phyloP scores from a whole-genome alignment of 2,329 filamentous ascomycete species.

The Penicillium crustosum region DNA sequence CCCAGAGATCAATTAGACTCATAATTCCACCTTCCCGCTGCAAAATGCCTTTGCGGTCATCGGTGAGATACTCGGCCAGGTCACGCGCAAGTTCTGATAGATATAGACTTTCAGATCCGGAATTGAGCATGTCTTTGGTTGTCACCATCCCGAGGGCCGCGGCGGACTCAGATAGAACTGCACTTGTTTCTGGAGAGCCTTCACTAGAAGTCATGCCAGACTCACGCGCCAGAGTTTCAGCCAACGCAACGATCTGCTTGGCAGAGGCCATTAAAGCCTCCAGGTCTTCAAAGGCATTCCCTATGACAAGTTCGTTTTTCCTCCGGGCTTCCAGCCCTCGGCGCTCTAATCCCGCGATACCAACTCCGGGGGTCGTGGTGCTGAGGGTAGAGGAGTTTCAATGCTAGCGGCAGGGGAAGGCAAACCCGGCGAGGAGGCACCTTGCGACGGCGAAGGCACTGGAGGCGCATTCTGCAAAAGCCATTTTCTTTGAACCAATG shows the following conservation, averaged over 20 bases:
- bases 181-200: conserved; percentile 68
- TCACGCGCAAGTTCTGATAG: conserved; percentile 82
- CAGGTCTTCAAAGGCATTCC: conserved; percentile 90
- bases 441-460: conserved; percentile 63
- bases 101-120: conserved; percentile 81
- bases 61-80: conserved; percentile 83
- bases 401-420: conserved; percentile 24
- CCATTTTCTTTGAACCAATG: conserved; percentile 93
- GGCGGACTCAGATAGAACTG: conserved; percentile 75
- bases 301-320: conserved; percentile 91
- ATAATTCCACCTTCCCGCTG: conserved; percentile 82
- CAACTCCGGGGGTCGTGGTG: conserved; percentile 62
- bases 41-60: conserved; percentile 76
- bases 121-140: conserved; percentile 87
- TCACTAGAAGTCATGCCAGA: conserved; percentile 57
- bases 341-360: conserved; percentile 89
- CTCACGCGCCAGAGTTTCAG: conserved; percentile 79
- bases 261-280: conserved; percentile 97
- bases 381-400: conserved; percentile 26
- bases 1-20: conserved; percentile 87
- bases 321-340: conserved; percentile 79
- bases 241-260: conserved; percentile 91
- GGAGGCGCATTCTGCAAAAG: conserved; percentile 86
- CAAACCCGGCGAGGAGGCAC: conserved; percentile 31
- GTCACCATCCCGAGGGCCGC: conserved; percentile 85